Evolutionary conservation across 176 grass and related monocot genomes (phyloP).

Genomic region (Dactylis glomerata): DNA sequence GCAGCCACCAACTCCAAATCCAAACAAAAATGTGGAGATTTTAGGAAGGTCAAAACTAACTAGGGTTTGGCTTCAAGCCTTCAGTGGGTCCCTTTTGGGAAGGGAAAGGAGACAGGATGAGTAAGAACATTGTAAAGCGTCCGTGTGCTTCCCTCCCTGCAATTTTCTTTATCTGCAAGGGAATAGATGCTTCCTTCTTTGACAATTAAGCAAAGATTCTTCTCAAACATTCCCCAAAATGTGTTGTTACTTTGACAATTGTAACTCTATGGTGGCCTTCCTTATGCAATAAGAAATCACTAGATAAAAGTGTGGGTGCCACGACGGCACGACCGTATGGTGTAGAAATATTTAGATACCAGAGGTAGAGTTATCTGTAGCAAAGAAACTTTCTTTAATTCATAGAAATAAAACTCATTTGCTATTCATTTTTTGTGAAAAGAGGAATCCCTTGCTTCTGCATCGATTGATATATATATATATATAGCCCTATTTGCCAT

Average conservation of each 20-base stretch:
- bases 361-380: background rate
- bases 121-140: constrained; percentile 80
- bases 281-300: constrained; percentile 47
- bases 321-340: background rate
- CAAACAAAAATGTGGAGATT: constrained; percentile 25
- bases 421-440: too few species aligned
- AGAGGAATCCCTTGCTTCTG: too few species aligned
- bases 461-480: too few species aligned
- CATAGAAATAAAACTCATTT: too few species aligned
- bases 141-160: constrained; percentile 27
- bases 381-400: background rate
- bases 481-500: background rate
- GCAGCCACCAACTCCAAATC: constrained; percentile 27
- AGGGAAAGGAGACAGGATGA: constrained; percentile 64
- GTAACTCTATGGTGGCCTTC: constrained; percentile 18
- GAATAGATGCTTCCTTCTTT: constrained; percentile 99
- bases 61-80: constrained; percentile 48
- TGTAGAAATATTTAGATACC: background rate
- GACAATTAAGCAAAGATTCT: constrained; percentile 95
- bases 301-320: background rate
- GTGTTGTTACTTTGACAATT: constrained; percentile 27
- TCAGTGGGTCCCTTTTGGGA: constrained; percentile 27
- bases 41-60: constrained; percentile 49
- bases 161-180: constrained; percentile 70
- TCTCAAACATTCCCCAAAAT: constrained; percentile 64